These are phyloP conservation scores for Colletotrichum orbiculare DNA, from an alignment of 2,329 filamentous ascomycete species.

Conservation along the genomic window DNA sequence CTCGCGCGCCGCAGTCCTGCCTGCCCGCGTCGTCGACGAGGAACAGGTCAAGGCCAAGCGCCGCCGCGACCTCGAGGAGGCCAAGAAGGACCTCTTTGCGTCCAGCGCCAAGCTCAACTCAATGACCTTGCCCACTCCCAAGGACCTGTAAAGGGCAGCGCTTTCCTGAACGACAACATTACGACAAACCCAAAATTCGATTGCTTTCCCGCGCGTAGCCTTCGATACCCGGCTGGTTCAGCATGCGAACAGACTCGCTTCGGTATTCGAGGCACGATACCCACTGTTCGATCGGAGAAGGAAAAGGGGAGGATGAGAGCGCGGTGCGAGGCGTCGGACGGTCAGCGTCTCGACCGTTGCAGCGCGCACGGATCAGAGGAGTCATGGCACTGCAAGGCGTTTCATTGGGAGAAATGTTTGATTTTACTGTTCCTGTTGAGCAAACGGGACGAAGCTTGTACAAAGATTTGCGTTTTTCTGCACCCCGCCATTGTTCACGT, in stretches of 20 bases:
- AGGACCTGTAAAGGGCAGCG: neutral
- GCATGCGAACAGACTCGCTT: conserved; percentile 21
- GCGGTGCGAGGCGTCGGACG: conserved; percentile 16
- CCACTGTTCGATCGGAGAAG: conserved; percentile 27
- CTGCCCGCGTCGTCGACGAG: conserved; percentile 41
- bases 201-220: conserved; percentile 22
- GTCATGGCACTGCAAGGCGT: conserved; percentile 31
- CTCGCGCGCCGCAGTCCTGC: conserved; percentile 47
- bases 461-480: neutral
- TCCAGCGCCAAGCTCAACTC: conserved; percentile 43
- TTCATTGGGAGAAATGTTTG: conserved; percentile 21
- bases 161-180: neutral
- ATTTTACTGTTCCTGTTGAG: neutral
- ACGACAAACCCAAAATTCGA: conserved; percentile 5
- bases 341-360: conserved; percentile 3
- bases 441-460: conserved; percentile 6
- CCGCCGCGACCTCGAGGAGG: conserved; percentile 55
- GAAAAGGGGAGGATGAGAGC: conserved; percentile 4
- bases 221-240: conserved; percentile 17
- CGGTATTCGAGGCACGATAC: conserved; percentile 28
- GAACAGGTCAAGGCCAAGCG: conserved; percentile 48
- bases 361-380: conserved; percentile 16
- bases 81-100: conserved; percentile 59
- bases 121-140: conserved; percentile 16
- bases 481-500: conserved; percentile 22